phyloP scores from a whole-genome alignment of 164 flowering plant genomes.

The Protea cynaroides region DNA sequence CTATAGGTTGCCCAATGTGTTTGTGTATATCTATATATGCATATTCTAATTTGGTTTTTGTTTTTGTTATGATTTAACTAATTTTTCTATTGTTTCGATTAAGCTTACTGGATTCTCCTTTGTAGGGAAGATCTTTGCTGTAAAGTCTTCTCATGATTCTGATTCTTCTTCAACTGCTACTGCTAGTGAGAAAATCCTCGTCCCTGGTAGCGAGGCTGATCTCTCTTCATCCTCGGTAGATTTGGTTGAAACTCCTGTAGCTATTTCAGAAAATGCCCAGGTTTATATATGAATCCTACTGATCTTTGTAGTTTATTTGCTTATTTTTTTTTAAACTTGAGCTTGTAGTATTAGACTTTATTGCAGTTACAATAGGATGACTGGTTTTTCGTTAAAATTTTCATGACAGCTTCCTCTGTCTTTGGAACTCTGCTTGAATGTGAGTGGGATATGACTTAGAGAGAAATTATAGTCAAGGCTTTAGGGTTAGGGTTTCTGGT shows the following conservation, averaged over 20 bases:
- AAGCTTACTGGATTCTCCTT: conserved; percentile 13
- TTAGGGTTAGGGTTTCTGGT: no score
- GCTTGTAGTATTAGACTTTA: no score
- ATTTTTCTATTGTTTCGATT: background rate
- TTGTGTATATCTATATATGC: no score
- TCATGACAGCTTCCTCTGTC: background rate
- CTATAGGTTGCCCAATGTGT: no score
- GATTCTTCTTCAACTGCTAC: conserved; percentile 49
- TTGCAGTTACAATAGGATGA: background rate
- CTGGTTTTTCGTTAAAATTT: background rate
- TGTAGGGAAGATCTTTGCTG: conserved; percentile 73
- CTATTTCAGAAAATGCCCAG: conserved; percentile 36
- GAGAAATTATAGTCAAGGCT: no score
- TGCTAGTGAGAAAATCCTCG: conserved; percentile 64
- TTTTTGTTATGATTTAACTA: no score
- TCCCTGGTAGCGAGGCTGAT: conserved; percentile 60
- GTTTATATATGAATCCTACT: conserved; percentile 23
- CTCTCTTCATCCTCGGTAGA: conserved; percentile 39
- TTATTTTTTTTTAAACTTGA: no score
- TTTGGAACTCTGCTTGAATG: no score
- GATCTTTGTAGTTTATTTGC: background rate
- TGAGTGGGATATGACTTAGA: no score
- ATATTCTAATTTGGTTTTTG: no score
- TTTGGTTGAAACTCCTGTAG: conserved; percentile 32
- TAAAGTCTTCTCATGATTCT: conserved; percentile 47